Percentiles rank a stretch among this genome's conserved stretches.
These are phyloP conservation scores for Aspergillus incahuasiensis DNA, from an alignment of 495 filamentous ascomycete species.

Conservation along the genomic window DNA sequence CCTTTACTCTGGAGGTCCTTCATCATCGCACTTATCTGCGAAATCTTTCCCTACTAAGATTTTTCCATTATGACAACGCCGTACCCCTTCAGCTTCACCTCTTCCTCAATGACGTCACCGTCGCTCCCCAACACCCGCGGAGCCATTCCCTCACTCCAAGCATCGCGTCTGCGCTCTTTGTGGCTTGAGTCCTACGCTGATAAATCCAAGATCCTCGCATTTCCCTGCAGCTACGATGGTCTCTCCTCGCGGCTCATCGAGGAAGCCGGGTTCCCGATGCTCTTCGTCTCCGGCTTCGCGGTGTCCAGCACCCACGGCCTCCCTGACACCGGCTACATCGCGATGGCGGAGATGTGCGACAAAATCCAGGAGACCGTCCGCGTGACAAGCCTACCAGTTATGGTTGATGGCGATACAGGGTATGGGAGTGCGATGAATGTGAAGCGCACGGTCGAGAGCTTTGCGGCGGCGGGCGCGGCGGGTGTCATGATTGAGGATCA, in stretches of 20 bases:
- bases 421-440: constrained; percentile 43
- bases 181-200: constrained; percentile 31
- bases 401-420: constrained; percentile 41
- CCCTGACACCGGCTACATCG: constrained; percentile 42
- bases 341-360: constrained; percentile 40
- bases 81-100: constrained; percentile 32
- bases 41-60: too few relatives aligned
- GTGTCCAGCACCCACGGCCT: constrained; percentile 32
- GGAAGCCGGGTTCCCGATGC: constrained; percentile 37
- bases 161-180: constrained; percentile 30
- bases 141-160: constrained; percentile 27
- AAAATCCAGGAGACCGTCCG: constrained; percentile 35
- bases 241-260: constrained; percentile 37
- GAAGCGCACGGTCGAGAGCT: constrained; percentile 35
- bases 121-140: constrained; percentile 26
- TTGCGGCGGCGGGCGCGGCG: constrained; percentile 33
- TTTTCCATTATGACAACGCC: constrained; percentile 18
- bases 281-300: constrained; percentile 35
- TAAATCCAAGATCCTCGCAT: constrained; percentile 33
- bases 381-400: constrained; percentile 31
- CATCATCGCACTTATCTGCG: neutral
- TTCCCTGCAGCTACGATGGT: constrained; percentile 37
- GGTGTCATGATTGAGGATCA: constrained; percentile 43
- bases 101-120: neutral
- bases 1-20: neutral